Percentiles rank a stretch among this genome's conserved stretches.
Conservation (phyloP, 1,284 basidiomycete genomes). For the Cutaneotrichosporon dermatis region DNA sequence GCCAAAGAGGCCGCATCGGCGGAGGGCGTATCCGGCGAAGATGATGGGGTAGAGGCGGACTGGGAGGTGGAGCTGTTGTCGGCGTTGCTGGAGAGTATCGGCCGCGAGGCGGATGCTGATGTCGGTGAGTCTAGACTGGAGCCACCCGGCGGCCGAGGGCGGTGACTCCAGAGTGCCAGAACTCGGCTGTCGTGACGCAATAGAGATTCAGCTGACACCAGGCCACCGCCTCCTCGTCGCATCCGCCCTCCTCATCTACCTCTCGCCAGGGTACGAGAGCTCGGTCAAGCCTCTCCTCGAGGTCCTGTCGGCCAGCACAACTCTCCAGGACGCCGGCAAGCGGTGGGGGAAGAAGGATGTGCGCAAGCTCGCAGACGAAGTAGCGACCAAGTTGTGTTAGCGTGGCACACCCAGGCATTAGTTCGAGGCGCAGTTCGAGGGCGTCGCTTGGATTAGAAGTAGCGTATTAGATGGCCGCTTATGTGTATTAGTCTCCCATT, state of each 20-base stretch:
- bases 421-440: not conserved
- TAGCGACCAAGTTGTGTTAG: constrained; percentile 49
- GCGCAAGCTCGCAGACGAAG: constrained; percentile 62
- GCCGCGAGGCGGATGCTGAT: constrained; percentile 68
- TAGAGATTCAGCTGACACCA: constrained; percentile 31
- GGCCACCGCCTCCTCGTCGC: constrained; percentile 75
- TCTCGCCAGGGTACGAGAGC: constrained; percentile 56
- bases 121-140: constrained; percentile 57
- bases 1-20: constrained; percentile 46
- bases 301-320: constrained; percentile 60
- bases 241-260: constrained; percentile 64
- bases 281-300: constrained; percentile 64
- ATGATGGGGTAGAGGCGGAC: constrained; percentile 59
- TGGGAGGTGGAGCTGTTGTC: constrained; percentile 79
- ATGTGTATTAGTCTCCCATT: no score
- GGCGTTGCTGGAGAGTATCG: constrained; percentile 69
- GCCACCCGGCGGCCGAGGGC: no score
- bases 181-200: not conserved
- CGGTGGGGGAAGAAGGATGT: constrained; percentile 57
- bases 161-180: no score
- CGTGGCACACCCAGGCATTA: no score
- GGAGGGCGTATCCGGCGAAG: constrained; percentile 32
- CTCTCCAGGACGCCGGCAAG: constrained; percentile 54
- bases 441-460: no score
- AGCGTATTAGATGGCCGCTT: no score